Percentiles rank a stretch among this genome's conserved stretches.
These are phyloP conservation scores for Wickerhamomyces alni DNA, from an alignment of 805 yeast genomes.

Conservation along the genomic window DNA sequence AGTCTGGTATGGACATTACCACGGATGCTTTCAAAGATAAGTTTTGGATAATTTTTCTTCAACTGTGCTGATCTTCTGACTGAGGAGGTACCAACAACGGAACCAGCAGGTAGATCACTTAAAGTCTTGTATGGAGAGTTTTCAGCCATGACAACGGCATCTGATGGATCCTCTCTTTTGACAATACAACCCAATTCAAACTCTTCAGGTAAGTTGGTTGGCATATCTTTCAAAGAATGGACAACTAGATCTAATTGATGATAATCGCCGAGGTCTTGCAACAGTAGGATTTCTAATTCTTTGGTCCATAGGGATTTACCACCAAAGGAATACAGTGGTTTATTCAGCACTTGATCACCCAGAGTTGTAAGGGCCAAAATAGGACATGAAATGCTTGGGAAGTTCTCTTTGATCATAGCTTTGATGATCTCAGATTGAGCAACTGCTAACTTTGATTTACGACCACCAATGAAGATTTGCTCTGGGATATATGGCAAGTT, in stretches of 20 bases:
- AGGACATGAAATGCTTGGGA: slow-evolving; percentile 65
- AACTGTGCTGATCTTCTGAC: slow-evolving; percentile 92
- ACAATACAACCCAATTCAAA: slow-evolving; percentile 86
- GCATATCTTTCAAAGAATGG: slow-evolving; percentile 90
- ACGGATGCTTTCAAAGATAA: slow-evolving; percentile 77
- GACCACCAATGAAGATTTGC: slow-evolving; percentile 65
- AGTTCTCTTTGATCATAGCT: slow-evolving; percentile 45
- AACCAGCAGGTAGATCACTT: slow-evolving; percentile 73
- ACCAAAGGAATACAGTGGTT: slow-evolving; percentile 90
- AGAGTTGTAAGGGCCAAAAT: slow-evolving; percentile 77
- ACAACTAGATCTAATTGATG: slow-evolving; percentile 83
- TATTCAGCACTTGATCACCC: slow-evolving; percentile 82
- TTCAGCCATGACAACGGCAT: slow-evolving; percentile 73
- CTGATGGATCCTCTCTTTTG: slow-evolving; percentile 87
- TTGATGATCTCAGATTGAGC: slow-evolving; percentile 77
- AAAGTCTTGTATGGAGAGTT: slow-evolving; percentile 59
- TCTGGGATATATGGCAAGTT: slow-evolving; percentile 21
- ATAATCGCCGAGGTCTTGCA: slow-evolving; percentile 53
- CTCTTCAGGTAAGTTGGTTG: slow-evolving; percentile 84
- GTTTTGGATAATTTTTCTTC: slow-evolving; percentile 67
- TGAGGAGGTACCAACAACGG: slow-evolving; percentile 91
- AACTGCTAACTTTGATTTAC: slow-evolving; percentile 84
- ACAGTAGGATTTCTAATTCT: slow-evolving; percentile 77
- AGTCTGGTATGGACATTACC: slow-evolving; percentile 83
- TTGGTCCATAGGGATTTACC: slow-evolving; percentile 97